Evolutionary conservation across 768 basidiomycete species (phyloP).

Genomic region (Amanita phalloides): DNA sequence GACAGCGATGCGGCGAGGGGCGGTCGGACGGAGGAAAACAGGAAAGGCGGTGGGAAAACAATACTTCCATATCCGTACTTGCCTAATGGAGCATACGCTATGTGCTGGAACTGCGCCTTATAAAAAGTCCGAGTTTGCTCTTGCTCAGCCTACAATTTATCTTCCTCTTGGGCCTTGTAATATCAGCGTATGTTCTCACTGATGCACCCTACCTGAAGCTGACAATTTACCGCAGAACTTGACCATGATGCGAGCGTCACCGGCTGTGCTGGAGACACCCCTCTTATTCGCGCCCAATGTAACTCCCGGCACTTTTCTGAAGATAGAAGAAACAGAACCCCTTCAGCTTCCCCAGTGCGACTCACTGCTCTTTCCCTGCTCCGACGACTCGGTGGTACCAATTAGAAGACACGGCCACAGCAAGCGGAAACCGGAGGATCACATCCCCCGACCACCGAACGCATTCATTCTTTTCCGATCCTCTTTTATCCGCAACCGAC

Average conservation of each 20-base stretch:
- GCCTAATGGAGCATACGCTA: too few relatives aligned
- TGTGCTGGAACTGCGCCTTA: neutral
- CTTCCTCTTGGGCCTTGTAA: neutral
- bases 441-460: constrained; percentile 78
- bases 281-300: constrained; percentile 7
- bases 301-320: constrained; percentile 6
- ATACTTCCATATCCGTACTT: neutral
- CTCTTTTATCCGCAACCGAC: constrained; percentile 70
- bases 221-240: neutral
- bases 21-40: too few relatives aligned
- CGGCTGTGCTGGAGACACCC: neutral
- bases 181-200: neutral
- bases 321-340: constrained; percentile 6
- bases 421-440: constrained; percentile 63
- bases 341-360: constrained; percentile 17
- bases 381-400: constrained; percentile 19
- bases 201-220: neutral
- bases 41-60: neutral
- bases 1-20: too few relatives aligned
- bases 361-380: constrained; percentile 49
- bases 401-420: constrained; percentile 42
- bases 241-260: neutral
- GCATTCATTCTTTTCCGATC: constrained; percentile 85
- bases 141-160: neutral
- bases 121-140: neutral